Evolutionary conservation across 2,329 filamentous ascomycete species (phyloP).

Genomic region (Alternaria alternata): DNA sequence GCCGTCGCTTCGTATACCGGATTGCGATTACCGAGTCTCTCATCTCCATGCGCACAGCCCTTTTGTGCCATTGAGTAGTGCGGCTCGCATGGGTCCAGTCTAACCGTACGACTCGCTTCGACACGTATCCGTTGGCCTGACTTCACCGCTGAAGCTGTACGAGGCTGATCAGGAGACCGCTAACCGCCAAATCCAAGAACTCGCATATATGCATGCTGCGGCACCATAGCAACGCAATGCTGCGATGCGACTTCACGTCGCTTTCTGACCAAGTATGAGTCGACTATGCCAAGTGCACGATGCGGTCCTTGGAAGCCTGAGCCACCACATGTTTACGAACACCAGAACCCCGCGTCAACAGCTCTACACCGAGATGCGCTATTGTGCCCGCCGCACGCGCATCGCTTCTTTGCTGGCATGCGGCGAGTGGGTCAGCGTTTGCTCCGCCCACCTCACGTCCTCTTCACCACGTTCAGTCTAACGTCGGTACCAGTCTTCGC

Average conservation of each 20-base stretch:
- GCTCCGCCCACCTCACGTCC: constrained; percentile 12
- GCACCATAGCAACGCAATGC: constrained; percentile 23
- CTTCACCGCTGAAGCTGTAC: constrained; percentile 32
- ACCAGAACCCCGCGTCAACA: constrained; percentile 10
- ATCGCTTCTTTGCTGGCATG: background rate
- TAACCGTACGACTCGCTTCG: constrained; percentile 22
- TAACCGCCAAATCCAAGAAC: constrained; percentile 5
- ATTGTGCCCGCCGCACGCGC: constrained; percentile 8
- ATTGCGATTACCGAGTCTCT: constrained; percentile 16
- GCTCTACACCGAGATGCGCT: constrained; percentile 3
- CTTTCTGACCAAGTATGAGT: constrained; percentile 19
- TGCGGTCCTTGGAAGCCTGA: background rate
- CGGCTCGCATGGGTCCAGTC: constrained; percentile 15
- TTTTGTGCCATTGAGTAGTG: constrained; percentile 21
- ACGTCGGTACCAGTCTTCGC: constrained; percentile 4
- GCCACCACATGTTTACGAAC: constrained; percentile 10
- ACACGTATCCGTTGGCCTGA: constrained; percentile 20
- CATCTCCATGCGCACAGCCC: constrained; percentile 29
- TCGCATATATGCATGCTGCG: constrained; percentile 15
- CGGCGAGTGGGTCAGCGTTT: background rate
- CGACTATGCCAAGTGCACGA: constrained; percentile 8
- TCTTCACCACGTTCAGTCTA: background rate
- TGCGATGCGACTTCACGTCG: constrained; percentile 14
- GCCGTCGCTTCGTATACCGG: constrained; percentile 27
- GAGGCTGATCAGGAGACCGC: constrained; percentile 19